These are phyloP conservation scores for Cyberlindnera mississippiensis DNA, from an alignment of 805 yeast genomes.

Conservation along the genomic window DNA sequence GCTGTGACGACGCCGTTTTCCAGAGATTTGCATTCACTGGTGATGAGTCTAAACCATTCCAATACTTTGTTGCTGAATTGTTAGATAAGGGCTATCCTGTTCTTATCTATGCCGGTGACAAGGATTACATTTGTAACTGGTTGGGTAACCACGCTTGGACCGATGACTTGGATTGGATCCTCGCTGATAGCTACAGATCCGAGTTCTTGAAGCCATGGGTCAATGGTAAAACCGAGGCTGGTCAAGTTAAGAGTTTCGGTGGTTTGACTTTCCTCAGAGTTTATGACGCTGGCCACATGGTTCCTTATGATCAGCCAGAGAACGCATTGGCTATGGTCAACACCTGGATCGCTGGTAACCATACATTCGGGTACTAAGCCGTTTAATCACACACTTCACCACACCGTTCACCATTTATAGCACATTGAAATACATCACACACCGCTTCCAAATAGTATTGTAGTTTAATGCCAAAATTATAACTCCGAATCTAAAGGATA, in stretches of 20 bases:
- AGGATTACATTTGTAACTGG: constrained; percentile 92
- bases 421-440: too few relatives aligned
- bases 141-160: constrained; percentile 87
- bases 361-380: constrained; percentile 17
- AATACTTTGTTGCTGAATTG: constrained; percentile 63
- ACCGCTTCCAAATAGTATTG: too few relatives aligned
- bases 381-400: too few relatives aligned
- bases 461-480: too few relatives aligned
- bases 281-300: constrained; percentile 89
- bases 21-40: constrained; percentile 71
- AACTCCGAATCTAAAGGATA: too few relatives aligned
- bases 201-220: constrained; percentile 42
- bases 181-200: constrained; percentile 42
- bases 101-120: constrained; percentile 89
- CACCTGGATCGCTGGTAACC: constrained; percentile 62
- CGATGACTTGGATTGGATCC: constrained; percentile 61
- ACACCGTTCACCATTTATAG: too few relatives aligned
- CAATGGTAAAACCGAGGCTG: constrained; percentile 44
- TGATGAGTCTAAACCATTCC: constrained; percentile 85
- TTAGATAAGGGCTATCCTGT: constrained; percentile 73
- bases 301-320: constrained; percentile 83
- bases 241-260: constrained; percentile 69
- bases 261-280: constrained; percentile 75
- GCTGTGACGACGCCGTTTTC: constrained; percentile 67
- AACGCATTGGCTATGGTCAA: constrained; percentile 66